Base-by-base conservation (phyloP, 2,329 filamentous ascomycete species). In the Microascus cirrosus region DNA sequence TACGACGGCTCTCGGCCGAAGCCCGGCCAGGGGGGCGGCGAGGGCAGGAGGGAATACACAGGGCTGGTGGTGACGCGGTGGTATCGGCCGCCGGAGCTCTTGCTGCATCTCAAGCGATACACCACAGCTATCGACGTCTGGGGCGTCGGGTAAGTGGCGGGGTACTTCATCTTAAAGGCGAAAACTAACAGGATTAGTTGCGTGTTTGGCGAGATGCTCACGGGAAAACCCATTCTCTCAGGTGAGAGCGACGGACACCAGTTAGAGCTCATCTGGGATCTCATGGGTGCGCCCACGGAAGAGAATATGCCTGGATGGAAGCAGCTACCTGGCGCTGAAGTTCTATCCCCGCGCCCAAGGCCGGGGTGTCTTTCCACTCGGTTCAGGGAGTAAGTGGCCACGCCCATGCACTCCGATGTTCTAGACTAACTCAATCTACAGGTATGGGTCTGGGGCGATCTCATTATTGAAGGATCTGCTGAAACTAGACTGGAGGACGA, bases 51-150 rank as follows among this genome's bases (percentile, higher is more conserved):
- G 67, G 92, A 97, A 62, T 99, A 99, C 72, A 99, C 94, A 4
- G 91, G 89, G n/a, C 77, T 97, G 15, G 94, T 99, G 20, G 94
- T 99, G 12, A 99, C 94, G 18, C 79, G 94, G 66, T 99, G 94
- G 94, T 99, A 99, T 70, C 81, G 94, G 25, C 94, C 94, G 36
- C 94, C 94, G 0, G 94, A 99, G 77, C 78, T 99, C 45, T 77
- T 99, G 35, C 79, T 99, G 54, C 88, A 93, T 62, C 78, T 99
- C 35, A 86, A 91, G 65, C 84, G 84, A 63, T 99, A 99, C 72
- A 99, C 94, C n/a, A 90, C 92, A 15, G 92, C 94, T 11, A 96
- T 99, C 66, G 94, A 99, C 71, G 84, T 99, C 74, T 99, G 94
- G 94, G 94, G 94, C 65, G 93, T 96, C 64, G 94, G 93, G 88